A percentile compares a stretch with the other conserved stretches of the same genome.
Conservation (phyloP, 2,329 filamentous ascomycete genomes). For the Fusarium transvaalense region DNA sequence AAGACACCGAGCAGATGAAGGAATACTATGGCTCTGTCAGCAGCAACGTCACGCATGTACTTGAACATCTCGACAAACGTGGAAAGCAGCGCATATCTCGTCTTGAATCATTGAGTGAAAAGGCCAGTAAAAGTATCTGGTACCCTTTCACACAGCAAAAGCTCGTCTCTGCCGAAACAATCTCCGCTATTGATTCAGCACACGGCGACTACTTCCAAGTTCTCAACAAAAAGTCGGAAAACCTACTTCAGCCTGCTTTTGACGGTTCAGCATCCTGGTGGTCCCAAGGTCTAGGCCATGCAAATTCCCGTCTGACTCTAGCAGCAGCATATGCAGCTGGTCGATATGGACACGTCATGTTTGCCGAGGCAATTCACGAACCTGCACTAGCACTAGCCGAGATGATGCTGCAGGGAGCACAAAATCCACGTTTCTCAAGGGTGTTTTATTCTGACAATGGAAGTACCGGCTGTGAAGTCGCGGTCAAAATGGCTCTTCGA, state of each 20-base stretch:
- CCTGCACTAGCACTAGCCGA: conserved; percentile 79
- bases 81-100: conserved; percentile 69
- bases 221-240: conserved; percentile 11
- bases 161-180: conserved; percentile 69
- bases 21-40: conserved; percentile 71
- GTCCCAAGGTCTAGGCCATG: conserved; percentile 89
- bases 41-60: conserved; percentile 57
- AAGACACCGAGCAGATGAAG: conserved; percentile 69
- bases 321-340: conserved; percentile 85
- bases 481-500: conserved; percentile 85
- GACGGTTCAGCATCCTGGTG: conserved; percentile 92
- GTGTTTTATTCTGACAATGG: conserved; percentile 89
- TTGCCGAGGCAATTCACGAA: conserved; percentile 82
- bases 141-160: conserved; percentile 89
- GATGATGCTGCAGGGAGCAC: conserved; percentile 68
- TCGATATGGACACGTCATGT: conserved; percentile 90
- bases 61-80: conserved; percentile 64
- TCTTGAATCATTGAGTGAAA: conserved; percentile 70
- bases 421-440: conserved; percentile 74
- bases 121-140: conserved; percentile 78
- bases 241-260: conserved; percentile 68
- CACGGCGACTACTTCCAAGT: conserved; percentile 84
- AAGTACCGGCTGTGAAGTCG: conserved; percentile 86
- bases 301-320: conserved; percentile 77
- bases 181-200: conserved; percentile 83